Evolutionary conservation across 371 early-diverging fungal genomes (phyloP).

Genomic region (Mucor plumbeus): DNA sequence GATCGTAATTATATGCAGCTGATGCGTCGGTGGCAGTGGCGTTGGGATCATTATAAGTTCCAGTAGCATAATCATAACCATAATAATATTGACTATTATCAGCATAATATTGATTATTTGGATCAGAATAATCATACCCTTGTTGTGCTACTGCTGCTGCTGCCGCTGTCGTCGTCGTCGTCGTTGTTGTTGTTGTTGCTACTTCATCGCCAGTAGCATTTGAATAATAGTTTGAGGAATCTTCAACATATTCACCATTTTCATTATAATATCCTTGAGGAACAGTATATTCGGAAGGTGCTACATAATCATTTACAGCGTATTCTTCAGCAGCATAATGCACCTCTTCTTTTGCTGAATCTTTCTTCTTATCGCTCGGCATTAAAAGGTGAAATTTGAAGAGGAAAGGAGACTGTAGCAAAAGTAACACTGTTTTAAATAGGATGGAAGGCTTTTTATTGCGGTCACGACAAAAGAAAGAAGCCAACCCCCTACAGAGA

Average conservation of each 20-base stretch:
- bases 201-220: not conserved
- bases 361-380: slow-evolving; percentile 12
- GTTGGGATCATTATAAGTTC: slow-evolving; percentile 21
- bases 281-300: slow-evolving; percentile 13
- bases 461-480: not conserved
- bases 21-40: slow-evolving; percentile 25
- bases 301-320: slow-evolving; percentile 22
- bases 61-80: slow-evolving; percentile 38
- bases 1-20: slow-evolving; percentile 38
- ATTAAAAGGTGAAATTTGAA: not conserved
- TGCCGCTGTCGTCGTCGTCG: too few species aligned
- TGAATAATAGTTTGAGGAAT: not conserved
- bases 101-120: slow-evolving; percentile 20
- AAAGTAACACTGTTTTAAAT: not conserved
- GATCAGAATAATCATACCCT: slow-evolving; percentile 21
- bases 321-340: slow-evolving; percentile 27
- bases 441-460: not conserved
- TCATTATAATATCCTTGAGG: slow-evolving; percentile 23
- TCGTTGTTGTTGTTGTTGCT: too few species aligned
- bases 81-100: slow-evolving; percentile 33
- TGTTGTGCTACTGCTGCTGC: not conserved
- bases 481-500: not conserved
- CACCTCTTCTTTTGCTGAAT: slow-evolving; percentile 4
- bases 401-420: not conserved
- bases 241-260: slow-evolving; percentile 13